Base-by-base conservation (phyloP, 805 yeast genomes). In the Myxozyma lipomycoides region DNA sequence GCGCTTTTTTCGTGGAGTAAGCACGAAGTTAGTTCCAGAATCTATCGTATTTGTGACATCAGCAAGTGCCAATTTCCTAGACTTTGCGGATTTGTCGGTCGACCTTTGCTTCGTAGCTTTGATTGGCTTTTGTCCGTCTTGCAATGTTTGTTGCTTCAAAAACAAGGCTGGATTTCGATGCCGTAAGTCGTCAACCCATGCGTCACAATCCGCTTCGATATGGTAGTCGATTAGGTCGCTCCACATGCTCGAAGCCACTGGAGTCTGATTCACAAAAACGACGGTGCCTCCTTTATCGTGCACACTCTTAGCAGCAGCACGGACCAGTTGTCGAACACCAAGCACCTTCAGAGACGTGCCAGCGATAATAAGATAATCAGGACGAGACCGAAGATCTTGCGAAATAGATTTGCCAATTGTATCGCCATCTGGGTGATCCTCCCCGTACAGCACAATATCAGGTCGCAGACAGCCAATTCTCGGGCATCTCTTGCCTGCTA, bases 281-380 rank as follows among this genome's bases (percentile, higher is more conserved):
- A 89, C 95, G 26, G 77, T 70, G 0, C 98, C 98, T 19, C 84
- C 87, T 34, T 75, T 76, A n/a, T 78, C 83, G 63, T 85, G 95
- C 18, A 90, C 82, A 18, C 78, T 78, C 54, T 77, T 77, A 42
- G 95, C 81, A 55, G 86, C 66, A 21, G 76, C 75, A 55, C 79
- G 78, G 1, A 90, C 96, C 19, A 91, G 72, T 58, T 78, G 79
- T 63, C 82, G 84, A 42, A 93, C 90, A 1, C 98, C 98, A 58
- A 83, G 86, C 10, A 91, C 98, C 69, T 82, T 86, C 37, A 93
- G 72, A 3, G 96, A 87, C 0, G 98, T 93, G 0, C 98, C 98
- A 77, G 87, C 82, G 9, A 91, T 84, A n/a, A 91, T 69, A 43
- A 93, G 73, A 53, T 86, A 65, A 63, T 89, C 95, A 0, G 97